A percentile compares a stretch with the other conserved stretches of the same genome.
These are phyloP conservation scores for Trichoderma aggressivum DNA, from an alignment of 2,329 filamentous ascomycete genomes.

Conservation along the genomic window DNA sequence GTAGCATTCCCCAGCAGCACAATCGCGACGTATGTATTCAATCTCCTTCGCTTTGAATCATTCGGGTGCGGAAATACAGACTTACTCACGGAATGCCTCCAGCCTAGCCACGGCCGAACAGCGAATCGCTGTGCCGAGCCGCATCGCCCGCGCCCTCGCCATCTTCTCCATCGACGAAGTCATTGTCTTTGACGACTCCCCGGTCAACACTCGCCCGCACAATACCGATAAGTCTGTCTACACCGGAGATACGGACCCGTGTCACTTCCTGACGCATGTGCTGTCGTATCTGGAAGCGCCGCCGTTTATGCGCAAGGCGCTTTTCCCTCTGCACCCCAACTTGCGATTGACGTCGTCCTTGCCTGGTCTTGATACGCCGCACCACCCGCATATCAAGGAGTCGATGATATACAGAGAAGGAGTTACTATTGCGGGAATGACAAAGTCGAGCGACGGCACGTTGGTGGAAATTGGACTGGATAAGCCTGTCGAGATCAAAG, in stretches of 20 bases:
- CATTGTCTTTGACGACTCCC: slow-evolving; percentile 73
- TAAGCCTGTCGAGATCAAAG: slow-evolving; percentile 53
- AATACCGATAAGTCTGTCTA: slow-evolving; percentile 51
- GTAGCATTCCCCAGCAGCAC: slow-evolving; percentile 77
- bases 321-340: slow-evolving; percentile 79
- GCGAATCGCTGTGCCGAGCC: slow-evolving; percentile 68
- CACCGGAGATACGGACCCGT: slow-evolving; percentile 71
- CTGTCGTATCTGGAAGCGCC: slow-evolving; percentile 81
- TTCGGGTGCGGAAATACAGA: neutral
- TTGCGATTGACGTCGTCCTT: slow-evolving; percentile 69
- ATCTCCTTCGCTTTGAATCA: neutral
- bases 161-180: slow-evolving; percentile 85
- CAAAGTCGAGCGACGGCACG: slow-evolving; percentile 45
- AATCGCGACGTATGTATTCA: slow-evolving; percentile 59
- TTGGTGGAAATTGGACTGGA: slow-evolving; percentile 57
- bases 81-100: neutral
- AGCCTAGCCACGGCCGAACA: slow-evolving; percentile 72
- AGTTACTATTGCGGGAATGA: slow-evolving; percentile 54
- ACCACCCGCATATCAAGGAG: slow-evolving; percentile 72
- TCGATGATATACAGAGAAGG: slow-evolving; percentile 80
- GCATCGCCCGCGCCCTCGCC: slow-evolving; percentile 75
- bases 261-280: slow-evolving; percentile 75
- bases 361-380: slow-evolving; percentile 78
- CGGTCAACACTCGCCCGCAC: slow-evolving; percentile 42
- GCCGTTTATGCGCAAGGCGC: slow-evolving; percentile 70